Conservation (phyloP, 208 protist species). For the Naegleria fowleri region DNA sequence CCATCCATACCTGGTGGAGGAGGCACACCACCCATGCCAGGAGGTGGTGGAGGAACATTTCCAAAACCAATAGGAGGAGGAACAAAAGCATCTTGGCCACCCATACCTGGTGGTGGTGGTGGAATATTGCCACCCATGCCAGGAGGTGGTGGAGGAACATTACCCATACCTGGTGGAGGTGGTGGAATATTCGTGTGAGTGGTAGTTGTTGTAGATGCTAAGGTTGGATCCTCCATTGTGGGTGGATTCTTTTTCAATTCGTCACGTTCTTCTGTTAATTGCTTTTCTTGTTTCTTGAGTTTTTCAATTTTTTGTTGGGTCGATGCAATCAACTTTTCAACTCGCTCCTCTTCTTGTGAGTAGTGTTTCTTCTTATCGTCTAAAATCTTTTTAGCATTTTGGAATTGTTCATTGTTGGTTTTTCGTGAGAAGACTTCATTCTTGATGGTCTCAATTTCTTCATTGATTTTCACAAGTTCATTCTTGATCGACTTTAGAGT, state of each 20-base stretch:
- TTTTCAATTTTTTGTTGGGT: background rate
- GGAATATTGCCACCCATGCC: background rate
- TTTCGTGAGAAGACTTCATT: background rate
- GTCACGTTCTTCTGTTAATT: background rate
- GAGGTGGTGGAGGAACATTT: background rate
- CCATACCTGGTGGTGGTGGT: background rate
- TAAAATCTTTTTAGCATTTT: background rate
- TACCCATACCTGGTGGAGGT: background rate
- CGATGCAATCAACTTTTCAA: background rate
- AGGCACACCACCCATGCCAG: background rate
- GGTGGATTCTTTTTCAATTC: background rate
- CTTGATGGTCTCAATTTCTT: background rate
- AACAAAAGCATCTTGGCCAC: no score
- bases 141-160: background rate
- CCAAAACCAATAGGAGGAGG: background rate
- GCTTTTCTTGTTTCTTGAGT: background rate
- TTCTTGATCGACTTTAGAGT: background rate
- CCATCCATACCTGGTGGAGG: background rate
- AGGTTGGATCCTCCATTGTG: background rate
- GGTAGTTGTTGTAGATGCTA: background rate
- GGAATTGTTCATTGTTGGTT: background rate
- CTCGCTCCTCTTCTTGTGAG: background rate
- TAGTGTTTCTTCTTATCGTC: background rate
- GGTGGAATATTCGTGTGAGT: background rate
- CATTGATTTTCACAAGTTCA: background rate